Base-by-base conservation (phyloP, 2,329 filamentous ascomycete genomes). In the Aaosphaeria pasadenensis region DNA sequence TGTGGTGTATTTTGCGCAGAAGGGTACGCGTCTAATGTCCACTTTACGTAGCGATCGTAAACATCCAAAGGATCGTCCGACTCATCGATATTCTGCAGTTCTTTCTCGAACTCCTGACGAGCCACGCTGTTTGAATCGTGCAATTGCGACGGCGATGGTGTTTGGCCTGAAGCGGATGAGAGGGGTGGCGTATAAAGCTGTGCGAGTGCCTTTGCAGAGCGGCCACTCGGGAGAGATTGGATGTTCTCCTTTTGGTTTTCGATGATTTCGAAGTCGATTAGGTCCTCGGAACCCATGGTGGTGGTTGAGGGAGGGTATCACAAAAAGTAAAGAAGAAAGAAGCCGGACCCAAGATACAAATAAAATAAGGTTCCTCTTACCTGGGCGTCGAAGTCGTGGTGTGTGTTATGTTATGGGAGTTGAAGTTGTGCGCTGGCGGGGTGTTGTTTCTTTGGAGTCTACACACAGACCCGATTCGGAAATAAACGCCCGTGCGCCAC, bases 181-280 rank as follows among this genome's bases (percentile, higher is more conserved):
- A 70, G 52, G 30, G 66, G 78, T 46, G 88, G 78, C 52, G 91
- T 86, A 79, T 90, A 91, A 31, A 90, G 82, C 46, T 91, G 83
- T 30, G 86, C 91, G 44, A 99, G 85, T 46, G 94, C 91, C 74
- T 86, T 89, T 41, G 92, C 94, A 38, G 92, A 97, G 56, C 94
- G 79, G 32, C 86, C 94, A 53, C 89, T 88, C 11, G 92, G 91
- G 9, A 99, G 80, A 24, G 91, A 86, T 71, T 96, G 91, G 48
- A 99, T 96, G 72, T 99, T 99, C 75, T 99, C 94, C 74, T 99
- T 99, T 62, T 96, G 91, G 42, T 83, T 84, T 74, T 99, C 94
- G 73, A 99, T 96, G 54, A 96, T 82, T 62, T 95, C 88, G 75
- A 99, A 97, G 74, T 77, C 73, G 60, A 78, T 75, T 28, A 77